These are phyloP conservation scores for Bathelium albidoporum DNA, from an alignment of 495 filamentous ascomycete genomes.

Conservation along the genomic window DNA sequence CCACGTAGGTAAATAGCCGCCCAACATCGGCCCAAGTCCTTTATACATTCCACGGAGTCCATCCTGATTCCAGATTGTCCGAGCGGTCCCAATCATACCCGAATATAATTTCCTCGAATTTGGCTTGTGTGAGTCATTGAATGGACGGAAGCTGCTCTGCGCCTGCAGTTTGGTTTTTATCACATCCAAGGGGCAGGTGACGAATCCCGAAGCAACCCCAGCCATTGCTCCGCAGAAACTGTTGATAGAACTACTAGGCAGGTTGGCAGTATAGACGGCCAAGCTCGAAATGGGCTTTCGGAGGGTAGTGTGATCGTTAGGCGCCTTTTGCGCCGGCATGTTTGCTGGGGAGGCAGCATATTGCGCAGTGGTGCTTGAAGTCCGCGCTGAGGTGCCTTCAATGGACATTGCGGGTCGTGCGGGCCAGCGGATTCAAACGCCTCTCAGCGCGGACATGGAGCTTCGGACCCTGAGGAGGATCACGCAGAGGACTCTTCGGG, in stretches of 20 bases:
- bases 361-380: conserved; percentile 1
- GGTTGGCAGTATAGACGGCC: conserved; percentile 41
- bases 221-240: conserved; percentile 75
- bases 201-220: conserved; percentile 82
- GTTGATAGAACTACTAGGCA: conserved; percentile 46
- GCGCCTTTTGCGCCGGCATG: neutral
- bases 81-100: conserved; percentile 77
- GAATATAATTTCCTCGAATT: conserved; percentile 54
- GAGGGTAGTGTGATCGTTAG: neutral
- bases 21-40: conserved; percentile 82
- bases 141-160: conserved; percentile 63
- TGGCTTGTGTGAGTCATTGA: conserved; percentile 31
- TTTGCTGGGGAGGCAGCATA: conserved; percentile 4
- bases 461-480: neutral
- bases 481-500: neutral
- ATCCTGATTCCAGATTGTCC: conserved; percentile 74
- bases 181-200: conserved; percentile 95
- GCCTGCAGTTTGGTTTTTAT: conserved; percentile 99
- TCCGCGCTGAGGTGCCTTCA: conserved; percentile 3
- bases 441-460: conserved; percentile 4
- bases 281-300: conserved; percentile 40
- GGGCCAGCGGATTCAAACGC: neutral
- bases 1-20: conserved; percentile 96
- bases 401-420: conserved; percentile 6
- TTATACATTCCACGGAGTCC: conserved; percentile 86